phyloP scores from a whole-genome alignment of 371 early-diverging fungal genomes.

The Cokeromyces recurvatus region DNA sequence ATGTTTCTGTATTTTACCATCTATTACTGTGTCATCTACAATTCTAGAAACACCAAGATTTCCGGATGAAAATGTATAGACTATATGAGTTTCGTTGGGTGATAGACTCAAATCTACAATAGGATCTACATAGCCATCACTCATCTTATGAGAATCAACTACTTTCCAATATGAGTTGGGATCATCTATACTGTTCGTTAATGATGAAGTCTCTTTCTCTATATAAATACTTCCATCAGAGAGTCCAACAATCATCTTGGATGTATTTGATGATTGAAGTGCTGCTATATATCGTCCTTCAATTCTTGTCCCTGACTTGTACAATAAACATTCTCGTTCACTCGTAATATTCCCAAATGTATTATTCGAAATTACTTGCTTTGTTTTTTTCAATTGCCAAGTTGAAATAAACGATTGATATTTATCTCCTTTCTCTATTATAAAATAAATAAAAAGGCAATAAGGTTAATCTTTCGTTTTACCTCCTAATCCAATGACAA shows the following conservation, averaged over 20 bases:
- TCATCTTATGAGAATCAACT: constrained; percentile 2
- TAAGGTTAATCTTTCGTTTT: background rate
- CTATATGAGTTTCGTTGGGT: constrained; percentile 36
- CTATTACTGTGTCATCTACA: constrained; percentile 12
- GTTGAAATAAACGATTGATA: constrained; percentile 11
- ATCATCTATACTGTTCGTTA: too few relatives aligned
- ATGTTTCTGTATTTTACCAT: too few relatives aligned
- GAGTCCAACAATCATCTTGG: constrained; percentile 29
- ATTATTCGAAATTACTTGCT: constrained; percentile 5
- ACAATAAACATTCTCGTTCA: constrained; percentile 2
- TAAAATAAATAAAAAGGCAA: background rate
- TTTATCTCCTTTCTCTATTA: background rate
- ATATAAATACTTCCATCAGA: constrained; percentile 41
- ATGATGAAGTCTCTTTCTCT: constrained; percentile 5
- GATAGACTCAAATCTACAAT: constrained; percentile 29
- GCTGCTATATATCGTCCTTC: constrained; percentile 27
- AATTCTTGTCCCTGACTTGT: constrained; percentile 9
- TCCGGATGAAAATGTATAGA: constrained; percentile 28
- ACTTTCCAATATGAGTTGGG: constrained; percentile 33
- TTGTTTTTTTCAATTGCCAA: constrained; percentile 16
- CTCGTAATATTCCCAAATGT: constrained; percentile 7
- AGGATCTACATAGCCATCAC: constrained; percentile 14
- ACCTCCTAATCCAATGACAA: constrained; percentile 17
- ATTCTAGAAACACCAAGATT: constrained; percentile 24
- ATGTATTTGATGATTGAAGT: constrained; percentile 12